Evolutionary conservation across 352 stramenopile genomes (phyloP), one percentile per base, ranked within the genome.

Genomic region (Thalassiosira hispida): DNA sequence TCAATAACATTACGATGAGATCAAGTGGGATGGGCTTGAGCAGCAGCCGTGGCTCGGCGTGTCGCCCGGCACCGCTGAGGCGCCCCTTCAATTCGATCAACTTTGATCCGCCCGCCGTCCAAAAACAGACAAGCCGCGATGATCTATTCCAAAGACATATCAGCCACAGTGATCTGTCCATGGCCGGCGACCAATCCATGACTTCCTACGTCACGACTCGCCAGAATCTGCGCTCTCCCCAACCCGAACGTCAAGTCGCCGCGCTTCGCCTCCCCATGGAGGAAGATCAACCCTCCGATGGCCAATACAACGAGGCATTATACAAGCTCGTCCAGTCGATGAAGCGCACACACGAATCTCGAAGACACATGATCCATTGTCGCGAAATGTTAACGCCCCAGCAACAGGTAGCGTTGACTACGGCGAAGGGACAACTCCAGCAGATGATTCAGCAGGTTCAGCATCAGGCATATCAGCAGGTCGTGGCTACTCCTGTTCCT

Each of bases 321-420:
- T 46, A 72, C 40, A 67, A 66, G 16, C 62, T 84, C 4, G 76
- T 69, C n/a, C 23, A 74, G n/a, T 76, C 69, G 14, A 84, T 84
- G 76, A 65, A 77, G n/a, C 51, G 69, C 7, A 84, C 76, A 2
- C 69, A 84, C 29, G 42, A 40, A 20, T 77, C 69, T 1, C 53
- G 76, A n/a, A 56, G 40, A 20, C 76, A 77, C 9, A 79, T 84
- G 44, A 31, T 73, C 8, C 66, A 77, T 18, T 11, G 33, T 51
- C 47, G 60, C 3, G 55, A 59, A 5, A 25, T 65, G 7, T n/a
- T 79, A 8, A 55, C 35, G n/a, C 25, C 44, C 2, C 16, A 52
- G 23, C 38, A 79, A 31, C 27, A 27, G 3, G 1, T n/a, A 5
- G n/a, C 33, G 9, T 22, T 52, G 1, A 1, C 22, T n/a, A 3